Base-by-base conservation (phyloP, 495 filamentous ascomycete species). In the Usnea hakonensis region DNA sequence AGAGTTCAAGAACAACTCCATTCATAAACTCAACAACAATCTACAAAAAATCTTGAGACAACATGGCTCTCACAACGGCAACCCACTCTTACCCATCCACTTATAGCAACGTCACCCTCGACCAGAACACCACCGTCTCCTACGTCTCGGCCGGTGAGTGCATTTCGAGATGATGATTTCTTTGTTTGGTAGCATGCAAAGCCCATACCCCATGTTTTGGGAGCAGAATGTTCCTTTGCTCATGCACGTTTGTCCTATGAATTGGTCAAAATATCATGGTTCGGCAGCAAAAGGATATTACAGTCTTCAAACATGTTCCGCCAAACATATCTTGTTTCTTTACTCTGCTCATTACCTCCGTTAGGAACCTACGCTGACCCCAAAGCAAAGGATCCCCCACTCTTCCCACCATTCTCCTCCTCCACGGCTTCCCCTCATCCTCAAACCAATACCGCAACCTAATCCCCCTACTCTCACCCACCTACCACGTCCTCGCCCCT, bases 361-460 rank as follows among this genome's bases (percentile, higher is more conserved):
- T 11, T 36, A 36, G 11, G 11, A 11, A 36, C 6, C 35, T 6
- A 36, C 35, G 35, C 35, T 36, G 35, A 36, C 35, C 35, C 35
- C 35, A 5, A 36, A 36, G 11, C 35, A 36, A 5, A 36, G 35
- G 58, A 32, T 44, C 33, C 1, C 58, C 58, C 7, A 5, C 26
- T 60, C 71, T 73, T 3, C 81, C 83, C 6, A 72, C 76, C 2
- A 66, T 87, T 30, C 78, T 87, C 55, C 79, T 88, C 37, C 79
- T 88, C 19, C 84, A 87, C 59, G 84, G 84, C 44, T 87, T 84
- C 65, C 85, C 84, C 0, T 77, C 79, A 11, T 86, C 84, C 5
- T 87, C 85, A 0, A 78, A 85, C 69, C 78, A 82, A 71, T 87
- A 80, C 68, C 82, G 82, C 46, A 75, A 84, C 64, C 68, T 87